A percentile compares a stretch with the other conserved stretches of the same genome.
These are phyloP conservation scores for Rosa hybrid DNA, from an alignment of 331 rosid species.

Conservation along the genomic window DNA sequence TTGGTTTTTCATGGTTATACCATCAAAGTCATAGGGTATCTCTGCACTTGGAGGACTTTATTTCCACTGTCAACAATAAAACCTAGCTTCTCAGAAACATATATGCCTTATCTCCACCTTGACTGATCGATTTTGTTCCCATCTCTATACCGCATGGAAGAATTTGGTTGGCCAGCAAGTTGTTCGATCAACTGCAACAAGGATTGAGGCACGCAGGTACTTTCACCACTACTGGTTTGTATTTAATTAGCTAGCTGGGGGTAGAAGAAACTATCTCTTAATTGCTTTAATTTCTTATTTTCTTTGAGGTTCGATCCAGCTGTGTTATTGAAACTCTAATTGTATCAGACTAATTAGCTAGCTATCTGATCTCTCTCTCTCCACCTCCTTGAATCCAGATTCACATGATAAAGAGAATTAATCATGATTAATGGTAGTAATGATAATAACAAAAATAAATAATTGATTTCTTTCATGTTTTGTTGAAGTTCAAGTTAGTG, in stretches of 20 bases:
- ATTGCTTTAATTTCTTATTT: not conserved
- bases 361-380: not conserved
- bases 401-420: not conserved
- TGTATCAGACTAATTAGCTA: not conserved
- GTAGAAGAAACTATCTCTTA: not conserved
- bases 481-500: not conserved
- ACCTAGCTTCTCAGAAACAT: not conserved
- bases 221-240: not conserved
- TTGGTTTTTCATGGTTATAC: not conserved
- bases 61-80: not conserved
- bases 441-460: too few relatives aligned
- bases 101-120: not conserved
- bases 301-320: not conserved
- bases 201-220: not conserved
- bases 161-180: not conserved
- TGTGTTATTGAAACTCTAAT: not conserved
- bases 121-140: not conserved
- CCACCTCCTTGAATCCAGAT: not conserved
- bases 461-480: not conserved
- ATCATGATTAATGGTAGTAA: not conserved
- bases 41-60: not conserved
- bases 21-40: constrained; percentile 13
- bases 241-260: not conserved
- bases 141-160: not conserved
- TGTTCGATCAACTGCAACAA: not conserved